These are phyloP conservation scores for Pyrenochaeta sp. DNA, from an alignment of 2,329 filamentous ascomycete genomes.

Conservation along the genomic window DNA sequence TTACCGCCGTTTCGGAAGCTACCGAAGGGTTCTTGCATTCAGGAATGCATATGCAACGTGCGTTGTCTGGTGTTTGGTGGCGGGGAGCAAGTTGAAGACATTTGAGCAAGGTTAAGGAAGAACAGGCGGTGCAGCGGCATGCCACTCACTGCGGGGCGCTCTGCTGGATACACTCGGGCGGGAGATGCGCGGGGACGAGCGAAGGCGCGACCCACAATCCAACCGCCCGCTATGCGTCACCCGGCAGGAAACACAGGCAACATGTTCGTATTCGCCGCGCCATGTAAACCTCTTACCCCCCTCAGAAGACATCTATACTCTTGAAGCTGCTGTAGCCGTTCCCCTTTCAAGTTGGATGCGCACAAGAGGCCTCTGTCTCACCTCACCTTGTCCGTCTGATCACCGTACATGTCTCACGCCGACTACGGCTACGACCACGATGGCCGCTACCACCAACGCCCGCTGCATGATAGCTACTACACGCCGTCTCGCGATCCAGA, in stretches of 20 bases:
- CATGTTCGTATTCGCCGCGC: conserved; percentile 15
- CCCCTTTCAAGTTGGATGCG: conserved; percentile 6
- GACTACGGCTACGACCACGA: conserved; percentile 38
- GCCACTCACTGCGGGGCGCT: neutral
- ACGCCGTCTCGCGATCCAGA: conserved; percentile 33
- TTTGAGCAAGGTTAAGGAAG: neutral
- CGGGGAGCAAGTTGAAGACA: neutral
- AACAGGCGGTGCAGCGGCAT: conserved; percentile 15
- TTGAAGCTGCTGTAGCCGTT: conserved; percentile 9
- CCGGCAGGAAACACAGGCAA: conserved; percentile 13
- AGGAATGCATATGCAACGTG: neutral
- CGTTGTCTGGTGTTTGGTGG: neutral
- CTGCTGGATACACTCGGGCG: neutral
- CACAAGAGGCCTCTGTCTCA: conserved; percentile 10
- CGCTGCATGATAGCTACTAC: conserved; percentile 38
- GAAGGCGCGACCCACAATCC: conserved; percentile 11
- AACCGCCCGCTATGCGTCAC: conserved; percentile 19
- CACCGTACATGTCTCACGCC: conserved; percentile 31
- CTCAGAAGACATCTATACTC: conserved; percentile 6
- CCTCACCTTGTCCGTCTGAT: conserved; percentile 13
- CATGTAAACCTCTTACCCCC: conserved; percentile 11
- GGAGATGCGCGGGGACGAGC: neutral
- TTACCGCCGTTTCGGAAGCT: conserved; percentile 18
- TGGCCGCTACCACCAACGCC: conserved; percentile 26
- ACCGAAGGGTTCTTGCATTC: neutral